Evolutionary conservation across 345 rosid genomes (phyloP), one percentile per base, ranked within the genome.

Genomic region (Sisymbrium irio): DNA sequence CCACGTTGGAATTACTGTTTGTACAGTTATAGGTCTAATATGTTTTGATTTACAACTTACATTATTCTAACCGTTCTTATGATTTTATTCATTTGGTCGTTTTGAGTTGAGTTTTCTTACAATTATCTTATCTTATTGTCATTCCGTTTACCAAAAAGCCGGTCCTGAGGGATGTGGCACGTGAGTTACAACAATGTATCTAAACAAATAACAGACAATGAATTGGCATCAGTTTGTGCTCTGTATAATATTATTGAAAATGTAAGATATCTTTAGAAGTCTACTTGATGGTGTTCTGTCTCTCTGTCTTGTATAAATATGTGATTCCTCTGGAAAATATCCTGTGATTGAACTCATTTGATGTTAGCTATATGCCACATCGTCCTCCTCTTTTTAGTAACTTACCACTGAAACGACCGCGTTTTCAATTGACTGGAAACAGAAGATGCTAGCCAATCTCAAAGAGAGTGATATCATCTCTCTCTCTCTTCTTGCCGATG

Each of bases 1-100:
- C 32, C 39, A 7, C 10, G 14, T 22, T 50, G 60, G 50, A 37
- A 27, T 7, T 27, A 39, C 49, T 9, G 47, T 55, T 56, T 73
- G 72, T 65, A 65, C 77, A 73, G 65, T 73, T 35, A 53, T 73
- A 72, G 63, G 9, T 55, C 51, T 45, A n/a, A 35, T 56, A 44
- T 17, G 17, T 51, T 72, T 30, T 51, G 4, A 15, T 47, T 53
- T 50, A 9, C 36, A 42, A 19, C 46, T 20, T 49, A 32, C 9
- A 8, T 15, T 22, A 63, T 15, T 4, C 54, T 72, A 33, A 58
- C 18, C 33, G 2, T 53, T 53, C 54, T 55, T 63, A 18, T 50
- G 59, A 40, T 37, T 37, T 27, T 25, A 15, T 61, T 28, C 14
- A 17, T 71, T 20, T 58, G 12, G 37, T 1, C 15, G 20, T 22